These are phyloP conservation scores for Bipolaris bicolor DNA, from an alignment of 2,329 filamentous ascomycete genomes.

Conservation along the genomic window DNA sequence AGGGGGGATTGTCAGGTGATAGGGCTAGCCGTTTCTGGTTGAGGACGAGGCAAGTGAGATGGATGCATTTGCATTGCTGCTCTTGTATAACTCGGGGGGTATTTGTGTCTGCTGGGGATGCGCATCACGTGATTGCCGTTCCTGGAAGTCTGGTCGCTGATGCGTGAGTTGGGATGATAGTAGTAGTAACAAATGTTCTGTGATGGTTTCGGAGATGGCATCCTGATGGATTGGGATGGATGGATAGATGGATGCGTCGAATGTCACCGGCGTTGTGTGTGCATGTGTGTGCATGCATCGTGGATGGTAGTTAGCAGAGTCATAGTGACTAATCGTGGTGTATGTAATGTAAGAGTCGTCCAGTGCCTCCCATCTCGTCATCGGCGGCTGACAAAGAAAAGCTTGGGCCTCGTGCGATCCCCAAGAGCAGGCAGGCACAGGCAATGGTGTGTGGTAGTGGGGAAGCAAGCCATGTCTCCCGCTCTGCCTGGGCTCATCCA, in stretches of 20 bases:
- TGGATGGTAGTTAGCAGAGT: background rate
- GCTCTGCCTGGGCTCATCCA: constrained; percentile 12
- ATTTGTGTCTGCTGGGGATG: too few relatives aligned
- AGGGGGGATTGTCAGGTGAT: background rate
- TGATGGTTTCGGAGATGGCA: too few relatives aligned
- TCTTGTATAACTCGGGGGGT: too few relatives aligned
- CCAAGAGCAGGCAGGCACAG: constrained; percentile 2
- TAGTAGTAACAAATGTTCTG: too few relatives aligned
- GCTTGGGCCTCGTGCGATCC: constrained; percentile 10
- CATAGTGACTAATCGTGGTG: background rate
- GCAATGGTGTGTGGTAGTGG: constrained; percentile 5
- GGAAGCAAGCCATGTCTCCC: constrained; percentile 19
- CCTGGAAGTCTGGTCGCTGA: too few relatives aligned
- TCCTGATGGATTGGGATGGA: too few relatives aligned
- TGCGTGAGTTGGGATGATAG: too few relatives aligned
- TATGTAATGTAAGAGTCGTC: background rate
- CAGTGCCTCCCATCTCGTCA: background rate
- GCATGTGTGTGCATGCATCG: background rate
- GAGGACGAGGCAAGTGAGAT: background rate
- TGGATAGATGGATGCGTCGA: too few relatives aligned
- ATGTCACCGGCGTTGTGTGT: too few relatives aligned
- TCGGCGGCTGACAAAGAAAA: constrained; percentile 12
- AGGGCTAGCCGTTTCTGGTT: background rate
- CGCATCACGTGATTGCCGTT: too few relatives aligned
- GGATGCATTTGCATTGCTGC: background rate